Conservation (phyloP, 106 monocot genomes). For the Xerophyta viscosa region DNA sequence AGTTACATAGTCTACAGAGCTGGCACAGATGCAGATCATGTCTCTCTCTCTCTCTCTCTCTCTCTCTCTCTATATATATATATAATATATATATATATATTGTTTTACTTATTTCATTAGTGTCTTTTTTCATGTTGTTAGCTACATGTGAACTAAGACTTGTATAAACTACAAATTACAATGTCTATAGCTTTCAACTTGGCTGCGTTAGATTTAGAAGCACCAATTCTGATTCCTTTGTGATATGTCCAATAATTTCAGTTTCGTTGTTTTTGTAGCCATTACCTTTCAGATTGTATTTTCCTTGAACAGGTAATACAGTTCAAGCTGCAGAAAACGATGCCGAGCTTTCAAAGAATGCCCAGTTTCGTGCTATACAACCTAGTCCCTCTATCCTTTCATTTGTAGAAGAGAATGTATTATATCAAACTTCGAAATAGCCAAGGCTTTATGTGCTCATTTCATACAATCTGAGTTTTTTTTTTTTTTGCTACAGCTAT, state of each 20-base stretch:
- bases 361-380: slow-evolving; percentile 89
- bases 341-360: slow-evolving; percentile 64
- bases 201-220: too few species aligned
- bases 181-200: too few species aligned
- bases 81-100: too few species aligned
- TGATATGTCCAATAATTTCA: neutral
- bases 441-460: neutral
- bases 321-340: slow-evolving; percentile 49
- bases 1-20: too few species aligned
- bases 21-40: too few species aligned
- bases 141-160: too few species aligned
- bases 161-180: too few species aligned
- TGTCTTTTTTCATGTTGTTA: too few species aligned
- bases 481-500: slow-evolving; percentile 26
- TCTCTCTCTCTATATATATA: too few species aligned
- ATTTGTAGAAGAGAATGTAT: slow-evolving; percentile 96
- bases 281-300: neutral
- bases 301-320: slow-evolving; percentile 6
- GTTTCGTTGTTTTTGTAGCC: neutral
- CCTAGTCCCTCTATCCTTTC: slow-evolving; percentile 86
- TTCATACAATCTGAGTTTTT: neutral
- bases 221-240: too few species aligned
- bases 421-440: neutral
- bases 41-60: too few species aligned
- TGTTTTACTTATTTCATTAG: too few species aligned